These are phyloP conservation scores for Xylaria acuta DNA, from an alignment of 495 filamentous ascomycete species.

Conservation along the genomic window DNA sequence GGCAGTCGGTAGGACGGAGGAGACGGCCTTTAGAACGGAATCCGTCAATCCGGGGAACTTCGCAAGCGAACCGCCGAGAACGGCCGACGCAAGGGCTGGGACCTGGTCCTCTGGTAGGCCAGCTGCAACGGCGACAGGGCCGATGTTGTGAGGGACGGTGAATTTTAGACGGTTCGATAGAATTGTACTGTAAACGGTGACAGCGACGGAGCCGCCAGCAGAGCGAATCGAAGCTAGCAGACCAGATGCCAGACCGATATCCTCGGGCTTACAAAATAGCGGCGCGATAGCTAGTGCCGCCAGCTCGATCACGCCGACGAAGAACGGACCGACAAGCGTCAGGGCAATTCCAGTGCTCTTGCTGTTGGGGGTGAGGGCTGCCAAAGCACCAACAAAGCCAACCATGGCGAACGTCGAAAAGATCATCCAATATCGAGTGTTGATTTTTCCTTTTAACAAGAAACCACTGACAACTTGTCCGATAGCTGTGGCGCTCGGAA, in stretches of 20 bases:
- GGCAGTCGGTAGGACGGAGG: constrained; percentile 44
- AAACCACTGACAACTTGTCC: constrained; percentile 36
- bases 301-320: constrained; percentile 36
- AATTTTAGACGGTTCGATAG: constrained; percentile 48
- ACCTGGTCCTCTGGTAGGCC: constrained; percentile 53
- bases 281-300: constrained; percentile 34
- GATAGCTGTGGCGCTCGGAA: constrained; percentile 36
- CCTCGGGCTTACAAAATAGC: constrained; percentile 40
- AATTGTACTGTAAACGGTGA: constrained; percentile 53
- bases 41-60: constrained; percentile 51
- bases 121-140: constrained; percentile 47
- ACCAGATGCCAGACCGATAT: constrained; percentile 58
- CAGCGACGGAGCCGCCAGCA: constrained; percentile 37
- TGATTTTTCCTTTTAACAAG: constrained; percentile 32
- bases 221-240: constrained; percentile 50
- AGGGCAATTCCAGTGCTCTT: constrained; percentile 32
- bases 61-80: constrained; percentile 43
- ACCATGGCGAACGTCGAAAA: constrained; percentile 46
- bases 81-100: constrained; percentile 45
- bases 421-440: constrained; percentile 42
- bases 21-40: constrained; percentile 45
- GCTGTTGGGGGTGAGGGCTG: constrained; percentile 35
- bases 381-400: constrained; percentile 45
- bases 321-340: constrained; percentile 35
- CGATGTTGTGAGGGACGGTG: constrained; percentile 49